Base-by-base conservation (phyloP, 1,139 yeast genomes). In the Torulaspora pretoriensis region DNA sequence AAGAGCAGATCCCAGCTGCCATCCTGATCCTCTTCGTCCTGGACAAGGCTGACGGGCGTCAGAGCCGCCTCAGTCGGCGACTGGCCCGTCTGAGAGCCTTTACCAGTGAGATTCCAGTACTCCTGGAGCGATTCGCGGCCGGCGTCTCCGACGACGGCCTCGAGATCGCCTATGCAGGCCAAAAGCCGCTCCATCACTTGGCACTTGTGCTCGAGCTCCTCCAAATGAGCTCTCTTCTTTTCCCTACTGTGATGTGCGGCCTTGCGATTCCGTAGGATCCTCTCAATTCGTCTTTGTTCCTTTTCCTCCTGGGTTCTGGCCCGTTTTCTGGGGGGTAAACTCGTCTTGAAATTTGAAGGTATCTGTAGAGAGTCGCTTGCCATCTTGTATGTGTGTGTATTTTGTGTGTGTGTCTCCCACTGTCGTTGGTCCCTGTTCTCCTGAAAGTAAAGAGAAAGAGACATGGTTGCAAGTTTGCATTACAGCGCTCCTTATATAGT, bases 201-300 rank as follows among this genome's bases (percentile, higher is more conserved):
- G 42, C 60, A 56, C 57, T 65, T 55, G 46, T 57, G 45, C 69
- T 92, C 97, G 56, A 92, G 74, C 54, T 80, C 81, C 66, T 89
- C 96, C 50, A 92, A 84, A 64, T 90, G 96, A 63, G 82, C 80
- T 63, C 97, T 79, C 77, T 92, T 92, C 79, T 90, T 90, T 64
- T 92, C 98, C 54, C 98, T 79, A 26, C 96, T 86, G 39, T 96
- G 96, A 65, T 92, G 97, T 37, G 98, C 98, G 19, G 98, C 97
- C 63, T 92, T 84, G 60, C 98, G 80, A 67, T 92, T 92, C 63
- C 98, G 78, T 63, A 92, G 74, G 45, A 92, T 89, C 48, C 98
- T 74, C 69, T 92, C 97, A 43, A 90, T 80, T 44, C 96, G 78
- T 52, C 98, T 83, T 68, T 90, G 97, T 68, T 92, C 97, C 71